Evolutionary conservation across 345 rosid genomes (phyloP).

Genomic region (Reutealis trisperma): DNA sequence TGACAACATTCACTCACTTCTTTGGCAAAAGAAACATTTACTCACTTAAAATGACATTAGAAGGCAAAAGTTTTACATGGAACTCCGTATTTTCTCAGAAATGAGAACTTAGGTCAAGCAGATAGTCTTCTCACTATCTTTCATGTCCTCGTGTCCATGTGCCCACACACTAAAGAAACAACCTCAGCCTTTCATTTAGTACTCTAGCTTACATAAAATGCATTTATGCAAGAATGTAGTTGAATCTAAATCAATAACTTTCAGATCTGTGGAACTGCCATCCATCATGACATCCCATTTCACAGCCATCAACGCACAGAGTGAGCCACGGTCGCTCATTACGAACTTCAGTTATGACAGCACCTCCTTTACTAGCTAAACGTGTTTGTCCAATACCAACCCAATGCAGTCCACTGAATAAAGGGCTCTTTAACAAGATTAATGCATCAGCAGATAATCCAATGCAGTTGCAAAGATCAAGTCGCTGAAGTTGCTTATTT

Average conservation of each 20-base stretch:
- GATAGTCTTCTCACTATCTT: neutral
- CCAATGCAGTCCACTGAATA: constrained; percentile 46
- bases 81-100: no score
- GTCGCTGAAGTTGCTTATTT: constrained; percentile 44
- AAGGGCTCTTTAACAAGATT: constrained; percentile 45
- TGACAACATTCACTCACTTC: no score
- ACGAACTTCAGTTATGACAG: constrained; percentile 23
- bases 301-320: constrained; percentile 62
- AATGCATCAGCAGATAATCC: constrained; percentile 43
- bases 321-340: constrained; percentile 60
- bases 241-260: neutral
- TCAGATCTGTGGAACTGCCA: constrained; percentile 52
- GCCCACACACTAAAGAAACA: neutral
- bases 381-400: constrained; percentile 16
- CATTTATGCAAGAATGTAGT: neutral
- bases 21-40: no score
- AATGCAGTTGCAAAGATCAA: constrained; percentile 59
- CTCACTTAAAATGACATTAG: no score
- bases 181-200: neutral
- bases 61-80: no score
- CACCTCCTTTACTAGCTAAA: neutral
- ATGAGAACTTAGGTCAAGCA: neutral
- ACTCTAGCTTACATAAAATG: neutral
- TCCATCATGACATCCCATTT: constrained; percentile 68
- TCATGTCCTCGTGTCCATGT: neutral